Evolutionary conservation across 106 monocot genomes (phyloP).

Genomic region (Dioscorea alata): DNA sequence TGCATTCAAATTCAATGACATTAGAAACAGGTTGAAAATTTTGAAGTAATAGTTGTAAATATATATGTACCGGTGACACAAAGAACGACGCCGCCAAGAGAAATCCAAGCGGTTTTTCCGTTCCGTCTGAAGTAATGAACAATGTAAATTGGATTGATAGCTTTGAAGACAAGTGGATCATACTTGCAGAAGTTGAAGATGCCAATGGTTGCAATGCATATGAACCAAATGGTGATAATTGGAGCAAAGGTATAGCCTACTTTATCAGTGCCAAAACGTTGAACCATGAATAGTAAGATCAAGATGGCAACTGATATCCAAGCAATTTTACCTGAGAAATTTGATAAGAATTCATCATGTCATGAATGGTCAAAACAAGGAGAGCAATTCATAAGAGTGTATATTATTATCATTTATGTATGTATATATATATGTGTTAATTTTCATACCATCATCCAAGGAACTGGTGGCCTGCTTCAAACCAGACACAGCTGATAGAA

Average conservation of each 20-base stretch:
- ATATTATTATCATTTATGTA: neutral
- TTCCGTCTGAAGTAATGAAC: conserved; percentile 8
- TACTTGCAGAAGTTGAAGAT: conserved; percentile 5
- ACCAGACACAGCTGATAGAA: conserved; percentile 18
- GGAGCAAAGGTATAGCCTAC: conserved; percentile 22
- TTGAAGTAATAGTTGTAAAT: neutral
- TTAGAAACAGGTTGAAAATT: neutral
- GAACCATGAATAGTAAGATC: conserved; percentile 6
- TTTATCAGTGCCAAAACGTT: conserved; percentile 8
- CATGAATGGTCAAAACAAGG: neutral
- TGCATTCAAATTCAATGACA: neutral
- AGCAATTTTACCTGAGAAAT: conserved; percentile 3
- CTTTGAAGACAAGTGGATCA: conserved; percentile 7
- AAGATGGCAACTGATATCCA: conserved; percentile 2
- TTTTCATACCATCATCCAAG: conserved; percentile 10
- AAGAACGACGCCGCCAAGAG: conserved; percentile 12
- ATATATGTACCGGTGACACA: conserved; percentile 11
- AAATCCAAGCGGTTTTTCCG: conserved; percentile 9
- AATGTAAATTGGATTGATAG: conserved; percentile 9
- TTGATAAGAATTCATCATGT: neutral
- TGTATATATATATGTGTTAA: neutral
- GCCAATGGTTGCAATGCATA: neutral
- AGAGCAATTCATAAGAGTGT: neutral
- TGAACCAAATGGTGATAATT: conserved; percentile 5
- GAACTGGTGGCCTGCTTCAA: conserved; percentile 2